phyloP scores from a whole-genome alignment of 495 filamentous ascomycete species.

The Neurospora intermedia region DNA sequence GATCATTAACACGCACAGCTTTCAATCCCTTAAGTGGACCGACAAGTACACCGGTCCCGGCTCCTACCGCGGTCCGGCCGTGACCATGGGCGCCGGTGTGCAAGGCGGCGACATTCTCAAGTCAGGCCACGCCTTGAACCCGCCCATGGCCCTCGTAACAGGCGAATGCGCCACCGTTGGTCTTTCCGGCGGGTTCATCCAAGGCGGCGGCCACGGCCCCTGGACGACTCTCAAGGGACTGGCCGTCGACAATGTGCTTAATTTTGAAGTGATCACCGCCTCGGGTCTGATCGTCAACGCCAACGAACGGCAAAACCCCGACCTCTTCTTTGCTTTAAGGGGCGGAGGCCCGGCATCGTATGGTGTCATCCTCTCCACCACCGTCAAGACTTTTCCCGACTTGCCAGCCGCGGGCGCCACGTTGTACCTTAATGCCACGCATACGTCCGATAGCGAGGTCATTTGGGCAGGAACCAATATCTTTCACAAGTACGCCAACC shows the following conservation, averaged over 20 bases:
- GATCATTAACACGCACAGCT: slow-evolving; percentile 50
- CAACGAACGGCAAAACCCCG: slow-evolving; percentile 35
- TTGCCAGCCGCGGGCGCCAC: slow-evolving; percentile 18
- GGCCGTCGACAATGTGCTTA: slow-evolving; percentile 43
- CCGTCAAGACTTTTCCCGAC: slow-evolving; percentile 34
- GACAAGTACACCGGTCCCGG: slow-evolving; percentile 29
- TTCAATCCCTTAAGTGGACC: slow-evolving; percentile 37
- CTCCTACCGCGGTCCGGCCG: slow-evolving; percentile 20
- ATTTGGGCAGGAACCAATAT: slow-evolving; percentile 35
- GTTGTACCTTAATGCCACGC: slow-evolving; percentile 21
- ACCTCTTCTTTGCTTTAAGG: slow-evolving; percentile 50
- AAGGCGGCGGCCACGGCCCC: slow-evolving; percentile 54
- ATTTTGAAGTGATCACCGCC: slow-evolving; percentile 44
- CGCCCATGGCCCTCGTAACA: slow-evolving; percentile 35
- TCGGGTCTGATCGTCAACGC: slow-evolving; percentile 41
- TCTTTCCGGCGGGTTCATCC: slow-evolving; percentile 39
- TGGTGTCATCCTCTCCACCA: slow-evolving; percentile 42
- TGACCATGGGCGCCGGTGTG: slow-evolving; percentile 49
- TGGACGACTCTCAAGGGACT: slow-evolving; percentile 47
- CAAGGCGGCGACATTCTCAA: slow-evolving; percentile 37
- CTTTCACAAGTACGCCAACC: slow-evolving; percentile 36
- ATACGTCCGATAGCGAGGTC: slow-evolving; percentile 16
- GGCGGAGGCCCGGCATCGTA: slow-evolving; percentile 44
- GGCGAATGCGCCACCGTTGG: slow-evolving; percentile 41
- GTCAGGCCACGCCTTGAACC: slow-evolving; percentile 29